Percentiles rank a stretch among this genome's conserved stretches.
phyloP scores from a whole-genome alignment of 768 basidiomycete genomes.

The Clavulina sp. region DNA sequence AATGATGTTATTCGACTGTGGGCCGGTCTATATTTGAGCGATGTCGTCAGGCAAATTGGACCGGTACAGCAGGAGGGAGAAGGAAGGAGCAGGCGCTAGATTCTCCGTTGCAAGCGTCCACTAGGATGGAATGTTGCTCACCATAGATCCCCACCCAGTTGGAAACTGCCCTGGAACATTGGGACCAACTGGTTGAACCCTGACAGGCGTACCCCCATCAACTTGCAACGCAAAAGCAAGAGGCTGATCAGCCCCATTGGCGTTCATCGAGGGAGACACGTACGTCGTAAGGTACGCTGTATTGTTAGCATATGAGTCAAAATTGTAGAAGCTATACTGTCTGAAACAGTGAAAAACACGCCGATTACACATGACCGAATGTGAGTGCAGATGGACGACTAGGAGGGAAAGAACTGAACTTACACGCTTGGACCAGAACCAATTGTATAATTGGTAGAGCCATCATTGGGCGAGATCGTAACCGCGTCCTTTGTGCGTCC shows the following conservation, averaged over 20 bases:
- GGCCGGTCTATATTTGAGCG: constrained; percentile 21
- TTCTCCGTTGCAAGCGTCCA: no score
- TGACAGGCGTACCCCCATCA: constrained; percentile 2
- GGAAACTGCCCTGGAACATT: constrained; percentile 31
- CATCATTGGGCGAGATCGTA: constrained; percentile 35
- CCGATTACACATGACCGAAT: no score
- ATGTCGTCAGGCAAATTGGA: no score
- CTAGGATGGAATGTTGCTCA: no score
- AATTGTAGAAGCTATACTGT: constrained; percentile 49
- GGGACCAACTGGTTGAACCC: constrained; percentile 21
- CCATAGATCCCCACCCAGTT: constrained; percentile 29
- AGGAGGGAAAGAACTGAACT: no score
- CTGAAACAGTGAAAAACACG: no score
- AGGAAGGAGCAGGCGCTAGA: no score
- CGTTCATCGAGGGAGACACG: constrained; percentile 38
- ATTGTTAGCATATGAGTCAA: constrained; percentile 30
- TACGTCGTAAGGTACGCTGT: constrained; percentile 30
- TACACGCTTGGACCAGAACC: constrained; percentile 47
- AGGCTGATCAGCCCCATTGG: constrained; percentile 31
- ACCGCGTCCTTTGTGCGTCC: constrained; percentile 44
- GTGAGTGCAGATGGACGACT: no score
- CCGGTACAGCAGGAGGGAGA: no score
- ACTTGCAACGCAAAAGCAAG: constrained; percentile 28
- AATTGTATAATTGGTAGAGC: constrained; percentile 34
- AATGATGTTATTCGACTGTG: constrained; percentile 36